Evolutionary conservation across 192 early-diverging fungal species (phyloP), one percentile per base, ranked within the genome.

Genomic region (Lobulomyces angularis): DNA sequence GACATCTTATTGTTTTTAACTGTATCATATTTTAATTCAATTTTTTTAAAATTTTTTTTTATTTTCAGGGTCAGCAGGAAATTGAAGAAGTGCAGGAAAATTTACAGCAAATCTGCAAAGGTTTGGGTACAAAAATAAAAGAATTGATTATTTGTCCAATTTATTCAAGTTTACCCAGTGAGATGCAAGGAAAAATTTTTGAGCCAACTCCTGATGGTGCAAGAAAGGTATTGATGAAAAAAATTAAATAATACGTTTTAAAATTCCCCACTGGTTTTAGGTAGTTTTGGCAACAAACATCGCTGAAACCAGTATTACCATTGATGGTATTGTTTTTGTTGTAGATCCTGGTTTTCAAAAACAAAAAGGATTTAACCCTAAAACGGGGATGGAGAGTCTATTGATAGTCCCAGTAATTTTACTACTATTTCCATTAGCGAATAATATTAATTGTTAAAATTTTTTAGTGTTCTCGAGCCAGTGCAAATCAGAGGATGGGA

Each of bases 231-330:
- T 16, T n/a, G 27, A 18, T 34, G 8, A 34, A 12, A 17, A 9
- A 14, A 34, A 25, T 18, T 5, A 12, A 14, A 12, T 45, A 16
- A 23, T 20, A 3, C 37, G 43, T 11, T 5, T 4, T 21, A 3
- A 5, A 24, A 39, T 3, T 3, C 4, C 3, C 3, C 25, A 16
- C 16, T 4, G 21, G n/a, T 35, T 3, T 4, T 16, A 41, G 40
- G 86, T 90, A 0, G 90, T 98, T 4, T 82, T 98, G 47, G 88
- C 94, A 1, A 98, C 94, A 3, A 98, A 98, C 64, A 93, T 98
- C 57, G 94, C 94, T 21, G 94, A 98, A 66, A 98, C 94, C 2
- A 88, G 84, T 42, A 82, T 98, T 45, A 98, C 94, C 0, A 90
- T 98, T 41, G 94, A 98, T 57, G 94, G 94, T 37, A 80, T 98